Percentiles rank a stretch among this genome's conserved stretches.
These are phyloP conservation scores for Vanilla planifolia DNA, from an alignment of 106 monocot species.

Conservation along the genomic window DNA sequence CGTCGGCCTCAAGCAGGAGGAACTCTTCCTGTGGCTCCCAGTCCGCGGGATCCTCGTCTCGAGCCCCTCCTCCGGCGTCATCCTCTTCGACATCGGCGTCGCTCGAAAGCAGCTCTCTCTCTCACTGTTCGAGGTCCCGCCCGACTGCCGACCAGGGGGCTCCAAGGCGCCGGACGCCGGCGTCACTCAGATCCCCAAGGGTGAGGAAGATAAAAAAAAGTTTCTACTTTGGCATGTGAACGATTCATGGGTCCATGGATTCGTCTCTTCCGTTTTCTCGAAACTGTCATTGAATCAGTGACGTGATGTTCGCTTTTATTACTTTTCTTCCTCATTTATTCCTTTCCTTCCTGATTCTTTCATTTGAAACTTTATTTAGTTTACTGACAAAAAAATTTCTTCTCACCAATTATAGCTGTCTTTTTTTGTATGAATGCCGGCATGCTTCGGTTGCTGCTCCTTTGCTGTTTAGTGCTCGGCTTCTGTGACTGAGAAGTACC, in stretches of 20 bases:
- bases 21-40: slow-evolving; percentile 27
- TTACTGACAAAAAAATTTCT: too few relatives aligned
- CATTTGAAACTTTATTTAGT: too few relatives aligned
- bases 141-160: slow-evolving; percentile 14
- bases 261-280: background rate
- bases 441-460: too few relatives aligned
- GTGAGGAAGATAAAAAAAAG: background rate
- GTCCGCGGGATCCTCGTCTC: slow-evolving; percentile 17
- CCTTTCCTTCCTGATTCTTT: background rate
- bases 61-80: slow-evolving; percentile 19
- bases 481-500: background rate
- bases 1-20: slow-evolving; percentile 20
- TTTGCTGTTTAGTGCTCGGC: too few relatives aligned
- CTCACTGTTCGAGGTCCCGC: slow-evolving; percentile 23
- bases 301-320: background rate
- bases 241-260: background rate
- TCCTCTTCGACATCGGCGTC: slow-evolving; percentile 26
- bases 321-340: background rate
- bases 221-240: background rate
- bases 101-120: slow-evolving; percentile 20
- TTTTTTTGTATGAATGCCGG: too few relatives aligned
- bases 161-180: background rate
- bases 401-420: too few relatives aligned
- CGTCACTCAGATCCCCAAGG: background rate
- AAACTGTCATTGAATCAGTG: too few relatives aligned